Evolutionary conservation across 768 basidiomycete genomes (phyloP), one percentile per base, ranked within the genome.

Genomic region (Symmetrospora coprosmae): DNA sequence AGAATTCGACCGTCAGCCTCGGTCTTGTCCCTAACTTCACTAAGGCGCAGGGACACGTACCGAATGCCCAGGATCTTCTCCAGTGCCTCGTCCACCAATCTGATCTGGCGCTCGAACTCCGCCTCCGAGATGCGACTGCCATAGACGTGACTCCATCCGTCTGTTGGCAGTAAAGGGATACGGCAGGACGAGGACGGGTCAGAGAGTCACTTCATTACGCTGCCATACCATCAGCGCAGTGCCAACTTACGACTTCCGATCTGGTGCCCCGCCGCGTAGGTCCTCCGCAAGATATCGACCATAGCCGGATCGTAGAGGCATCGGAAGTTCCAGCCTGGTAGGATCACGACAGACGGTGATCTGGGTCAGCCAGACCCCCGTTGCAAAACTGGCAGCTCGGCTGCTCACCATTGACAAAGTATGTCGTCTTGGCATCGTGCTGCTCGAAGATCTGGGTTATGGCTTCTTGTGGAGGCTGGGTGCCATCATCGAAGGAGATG

Each of bases 401-500:
- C n/a, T n/a, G n/a, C n/a, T n/a, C n/a, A n/a, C 52, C 66, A 39
- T 69, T 69, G 30, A 69, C 55, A 34, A 63, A 63, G 37, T 50
- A 63, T 6, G 60, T 63, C 4, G 27, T 45, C 28, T 40, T 59
- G 11, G 60, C 60, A 17, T 46, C 38, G 19, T 27, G n/a, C 25
- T 35, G 23, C 14, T 28, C 39, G 2, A 63, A 27, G 13, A 48
- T 28, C 25, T 60, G 4, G 21, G 30, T 28, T 11, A 63, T 35
- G 23, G 60, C 56, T 23, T 39, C 34, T 43, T 58, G 19, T 50
- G 38, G 37, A 46, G 34, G 25, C 28, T 63, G 49, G 2, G 63
- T 51, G 23, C 68, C 68, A 34, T 69, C 68, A 46, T 69, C 68
- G 23, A 67, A 69, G 6, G 66, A 66, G 4, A 68, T 55, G 19